Evolutionary conservation across 2,329 filamentous ascomycete species (phyloP).

Genomic region (Penicillium janthinellum): DNA sequence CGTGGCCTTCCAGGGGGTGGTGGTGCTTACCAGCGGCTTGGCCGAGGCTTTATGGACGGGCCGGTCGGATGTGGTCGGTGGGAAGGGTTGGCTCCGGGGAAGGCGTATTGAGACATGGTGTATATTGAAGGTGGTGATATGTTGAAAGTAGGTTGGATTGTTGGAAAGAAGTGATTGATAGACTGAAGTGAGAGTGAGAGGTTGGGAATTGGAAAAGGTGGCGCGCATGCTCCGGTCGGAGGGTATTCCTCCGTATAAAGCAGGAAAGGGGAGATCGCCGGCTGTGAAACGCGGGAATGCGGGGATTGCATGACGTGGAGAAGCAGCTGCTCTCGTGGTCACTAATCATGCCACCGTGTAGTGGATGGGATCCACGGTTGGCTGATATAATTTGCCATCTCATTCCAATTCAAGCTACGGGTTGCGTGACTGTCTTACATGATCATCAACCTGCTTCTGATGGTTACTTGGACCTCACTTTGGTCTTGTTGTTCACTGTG

Average conservation of each 20-base stretch:
- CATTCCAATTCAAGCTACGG: neutral
- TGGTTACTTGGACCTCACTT: neutral
- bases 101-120: slow-evolving; percentile 26
- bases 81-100: slow-evolving; percentile 21
- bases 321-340: neutral
- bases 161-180: neutral
- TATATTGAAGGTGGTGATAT: neutral
- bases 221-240: slow-evolving; percentile 10
- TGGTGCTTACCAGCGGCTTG: slow-evolving; percentile 19
- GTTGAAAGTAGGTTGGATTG: neutral
- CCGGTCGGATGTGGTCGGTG: slow-evolving; percentile 13
- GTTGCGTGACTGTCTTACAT: neutral
- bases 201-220: slow-evolving; percentile 2
- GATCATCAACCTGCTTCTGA: neutral
- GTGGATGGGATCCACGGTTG: neutral
- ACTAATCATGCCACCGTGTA: neutral
- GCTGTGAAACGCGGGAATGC: slow-evolving; percentile 18
- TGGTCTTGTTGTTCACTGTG: neutral
- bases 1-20: slow-evolving; percentile 1
- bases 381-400: neutral
- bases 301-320: slow-evolving; percentile 27
- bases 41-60: slow-evolving; percentile 18
- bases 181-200: neutral
- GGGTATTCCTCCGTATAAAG: slow-evolving; percentile 4
- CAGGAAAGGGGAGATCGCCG: slow-evolving; percentile 13